These are phyloP conservation scores for Boletus patriciae DNA, from an alignment of 768 basidiomycete genomes.

Conservation along the genomic window DNA sequence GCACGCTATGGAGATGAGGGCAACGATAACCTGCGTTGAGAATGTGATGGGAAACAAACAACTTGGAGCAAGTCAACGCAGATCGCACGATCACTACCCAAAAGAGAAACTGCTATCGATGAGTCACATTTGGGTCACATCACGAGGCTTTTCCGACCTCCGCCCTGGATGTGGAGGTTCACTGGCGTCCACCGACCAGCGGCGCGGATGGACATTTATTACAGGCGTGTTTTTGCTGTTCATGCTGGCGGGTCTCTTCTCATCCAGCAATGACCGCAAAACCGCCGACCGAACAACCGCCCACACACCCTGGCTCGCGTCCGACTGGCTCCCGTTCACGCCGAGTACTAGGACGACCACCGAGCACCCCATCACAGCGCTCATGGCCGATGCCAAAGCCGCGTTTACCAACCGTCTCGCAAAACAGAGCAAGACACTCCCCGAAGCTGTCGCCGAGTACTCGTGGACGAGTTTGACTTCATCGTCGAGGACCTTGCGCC, in stretches of 20 bases:
- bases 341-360: constrained; percentile 1
- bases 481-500: too few relatives aligned
- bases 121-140: too few relatives aligned
- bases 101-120: too few relatives aligned
- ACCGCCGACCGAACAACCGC: not conserved
- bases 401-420: constrained; percentile 64
- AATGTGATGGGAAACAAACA: too few relatives aligned
- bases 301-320: constrained; percentile 16
- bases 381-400: constrained; percentile 83
- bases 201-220: constrained; percentile 43
- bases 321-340: constrained; percentile 24
- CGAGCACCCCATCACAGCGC: constrained; percentile 77
- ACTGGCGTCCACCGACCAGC: constrained; percentile 8
- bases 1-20: too few relatives aligned
- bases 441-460: constrained; percentile 59
- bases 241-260: constrained; percentile 49
- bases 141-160: too few relatives aligned
- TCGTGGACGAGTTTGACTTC: too few relatives aligned
- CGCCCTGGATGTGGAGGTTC: too few relatives aligned
- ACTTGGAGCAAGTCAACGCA: too few relatives aligned
- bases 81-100: too few relatives aligned
- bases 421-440: constrained; percentile 77
- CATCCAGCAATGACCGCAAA: constrained; percentile 33
- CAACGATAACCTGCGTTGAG: too few relatives aligned
- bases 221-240: constrained; percentile 47